Base-by-base conservation (phyloP, 148 eudicot species). In the Rhododendron molle region DNA sequence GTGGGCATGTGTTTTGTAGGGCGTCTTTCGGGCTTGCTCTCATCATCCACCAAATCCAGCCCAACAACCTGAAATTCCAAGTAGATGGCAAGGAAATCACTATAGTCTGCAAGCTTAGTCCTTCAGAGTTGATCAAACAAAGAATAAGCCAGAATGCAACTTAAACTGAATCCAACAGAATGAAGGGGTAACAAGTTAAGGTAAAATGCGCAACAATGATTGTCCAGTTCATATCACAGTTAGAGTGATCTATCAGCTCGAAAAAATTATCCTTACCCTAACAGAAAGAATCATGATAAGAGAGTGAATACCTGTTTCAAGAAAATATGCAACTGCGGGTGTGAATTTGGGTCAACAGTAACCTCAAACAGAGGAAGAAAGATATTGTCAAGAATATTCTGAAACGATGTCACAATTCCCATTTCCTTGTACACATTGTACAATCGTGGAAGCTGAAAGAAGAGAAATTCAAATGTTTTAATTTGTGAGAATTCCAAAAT, bases 1-100 rank as follows among this genome's bases (percentile, higher is more conserved):
- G 98, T 95, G 46, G 98, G 99, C 99, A 97, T 97, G 88, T 97
- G 99, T 84, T 97, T 97, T 81, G 98, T 97, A 49, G 99, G 99
- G 50, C 99, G 96, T 87, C 99, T 93, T 89, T 97, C 99, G 40
- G 98, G 99, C 89, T 95, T 97, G 89, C 96, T 97, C 89, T 97
- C 99, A 84, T 97, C 99, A 87, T 97, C 99, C 89, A 97, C 99
- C 89, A 97, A 85, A 92, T 97, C 99, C 40, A 97, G 90, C 62
- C 99, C 99, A 86, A 97, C 98, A 85, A 97, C 96, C 99, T 97
- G 90, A 69, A 77, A 87, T 54, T 23, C 60, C 21, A 54, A 54
- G 60, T 54, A 4, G 49, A 54, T 18, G 60, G 18, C 60, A 38
- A 43, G 23, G n/a, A 20, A 84, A 76, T 67, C 36, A 12, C 58